Evolutionary conservation across 768 basidiomycete genomes (phyloP).

Genomic region (Amanita rubescens): DNA sequence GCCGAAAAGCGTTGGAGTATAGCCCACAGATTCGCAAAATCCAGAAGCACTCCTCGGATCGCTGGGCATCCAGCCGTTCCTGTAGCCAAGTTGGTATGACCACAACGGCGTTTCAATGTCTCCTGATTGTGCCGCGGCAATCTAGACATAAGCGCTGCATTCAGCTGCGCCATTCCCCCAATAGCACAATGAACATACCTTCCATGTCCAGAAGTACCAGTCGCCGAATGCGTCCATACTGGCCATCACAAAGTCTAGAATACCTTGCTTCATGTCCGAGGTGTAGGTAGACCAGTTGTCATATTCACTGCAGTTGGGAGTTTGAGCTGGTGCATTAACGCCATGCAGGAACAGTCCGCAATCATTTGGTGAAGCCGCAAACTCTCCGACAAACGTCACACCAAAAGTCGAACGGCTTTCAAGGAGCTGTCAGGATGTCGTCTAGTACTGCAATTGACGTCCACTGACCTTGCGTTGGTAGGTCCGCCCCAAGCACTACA

Average conservation of each 20-base stretch:
- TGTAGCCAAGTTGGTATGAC: constrained; percentile 41
- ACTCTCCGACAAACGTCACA: constrained; percentile 70
- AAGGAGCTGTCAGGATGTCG: constrained; percentile 3
- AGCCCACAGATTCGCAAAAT: constrained; percentile 48
- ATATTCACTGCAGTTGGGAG: constrained; percentile 25
- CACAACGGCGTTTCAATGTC: constrained; percentile 30
- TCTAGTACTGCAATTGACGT: constrained; percentile 16
- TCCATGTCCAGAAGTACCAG: constrained; percentile 45
- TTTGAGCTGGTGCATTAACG: constrained; percentile 29
- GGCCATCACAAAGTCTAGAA: constrained; percentile 52
- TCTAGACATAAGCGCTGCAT: constrained; percentile 13
- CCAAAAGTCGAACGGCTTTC: constrained; percentile 48
- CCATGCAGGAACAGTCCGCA: constrained; percentile 38
- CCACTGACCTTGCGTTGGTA: constrained; percentile 39
- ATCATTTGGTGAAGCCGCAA: constrained; percentile 57
- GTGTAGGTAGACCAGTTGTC: constrained; percentile 55
- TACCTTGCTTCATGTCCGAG: constrained; percentile 24
- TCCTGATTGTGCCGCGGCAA: constrained; percentile 39
- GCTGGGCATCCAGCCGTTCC: constrained; percentile 69
- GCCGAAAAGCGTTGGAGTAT: constrained; percentile 20
- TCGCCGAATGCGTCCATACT: constrained; percentile 33
- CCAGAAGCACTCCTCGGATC: constrained; percentile 63
- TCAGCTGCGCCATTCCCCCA: neutral
- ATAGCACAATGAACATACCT: constrained; percentile 17
- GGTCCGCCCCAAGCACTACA: constrained; percentile 52